Base-by-base conservation (phyloP, 306 rosid species). In the Sphenostylis stenocarpa region DNA sequence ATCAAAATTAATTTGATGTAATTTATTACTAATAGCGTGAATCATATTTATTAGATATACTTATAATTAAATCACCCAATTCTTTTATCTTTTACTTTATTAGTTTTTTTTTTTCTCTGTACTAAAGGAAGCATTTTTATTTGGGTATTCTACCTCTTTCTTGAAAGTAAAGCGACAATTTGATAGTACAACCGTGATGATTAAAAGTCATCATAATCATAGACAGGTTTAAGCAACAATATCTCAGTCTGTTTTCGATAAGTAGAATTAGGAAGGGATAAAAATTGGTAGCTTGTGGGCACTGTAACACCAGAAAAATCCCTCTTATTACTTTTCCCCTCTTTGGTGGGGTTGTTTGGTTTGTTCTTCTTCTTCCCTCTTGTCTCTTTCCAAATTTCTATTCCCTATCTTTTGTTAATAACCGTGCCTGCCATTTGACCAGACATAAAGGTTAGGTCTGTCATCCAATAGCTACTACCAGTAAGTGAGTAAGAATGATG, bases 201-300 rank as follows among this genome's bases (percentile, higher is more conserved):
- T 83, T 83, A 39, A 78, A 73, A 73, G 80, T 67, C 63, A 73
- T 67, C 62, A 73, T 78, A 58, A 73, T 65, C 75, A 66, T 33
- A 73, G 77, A 83, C 77, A 83, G n/a, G 77, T 78, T 83, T 78
- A 78, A 73, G 86, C 55, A 83, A 76, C 69, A 78, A 83, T 57
- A 62, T 73, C 72, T 48, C 12, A 16, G 0, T 53, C 4, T 77
- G 60, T 71, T 39, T 61, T 16, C 29, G 26, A 72, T 65, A 78
- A 73, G 75, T 49, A 66, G 47, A 76, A 57, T 78, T 73, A 49
- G 16, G 76, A 66, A 56, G 72, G 49, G 47, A 36, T 77, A 63
- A 77, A 69, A 61, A 70, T 13, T 63, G 21, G 41, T n/a, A 56
- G 63, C 63, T 79, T 52, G 62, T 81, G 55, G 77, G 23, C 49